Percentiles rank a stretch among this genome's conserved stretches.
Conservation (phyloP, 1,284 basidiomycete species). For the Peniophora sp. region DNA sequence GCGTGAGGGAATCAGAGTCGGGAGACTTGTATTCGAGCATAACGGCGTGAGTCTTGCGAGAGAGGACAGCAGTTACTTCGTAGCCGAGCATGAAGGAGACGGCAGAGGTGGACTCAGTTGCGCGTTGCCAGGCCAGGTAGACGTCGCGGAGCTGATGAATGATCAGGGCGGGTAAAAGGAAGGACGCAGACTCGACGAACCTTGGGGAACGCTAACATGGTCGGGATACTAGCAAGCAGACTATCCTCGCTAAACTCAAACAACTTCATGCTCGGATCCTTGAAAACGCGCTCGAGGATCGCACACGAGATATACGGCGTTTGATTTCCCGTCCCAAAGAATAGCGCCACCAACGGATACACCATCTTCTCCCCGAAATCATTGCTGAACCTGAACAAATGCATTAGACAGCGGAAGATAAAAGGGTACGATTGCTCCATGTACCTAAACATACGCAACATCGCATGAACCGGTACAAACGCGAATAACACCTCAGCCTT, state of each 20-base stretch:
- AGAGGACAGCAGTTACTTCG: conserved; percentile 31
- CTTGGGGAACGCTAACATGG: conserved; percentile 25
- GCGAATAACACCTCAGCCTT: conserved; percentile 48
- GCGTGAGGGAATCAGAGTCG: conserved; percentile 16
- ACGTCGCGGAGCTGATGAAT: conserved; percentile 37
- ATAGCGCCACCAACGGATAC: conserved; percentile 49
- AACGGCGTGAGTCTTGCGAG: conserved; percentile 7
- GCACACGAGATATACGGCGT: conserved; percentile 51
- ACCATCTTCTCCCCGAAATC: conserved; percentile 53
- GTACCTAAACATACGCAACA: conserved; percentile 48
- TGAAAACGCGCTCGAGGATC: conserved; percentile 50
- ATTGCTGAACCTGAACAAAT: conserved; percentile 37
- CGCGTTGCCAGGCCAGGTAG: conserved; percentile 38
- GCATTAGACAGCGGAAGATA: too few species aligned
- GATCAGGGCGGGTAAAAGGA: conserved; percentile 29
- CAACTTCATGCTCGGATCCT: conserved; percentile 48
- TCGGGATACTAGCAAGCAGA: conserved; percentile 23
- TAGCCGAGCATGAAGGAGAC: conserved; percentile 32
- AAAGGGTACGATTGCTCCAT: too few species aligned
- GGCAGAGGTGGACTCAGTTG: conserved; percentile 32
- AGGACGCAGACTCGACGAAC: conserved; percentile 24
- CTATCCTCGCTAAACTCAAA: conserved; percentile 25
- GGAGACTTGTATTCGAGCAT: conserved; percentile 18
- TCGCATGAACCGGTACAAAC: conserved; percentile 50
- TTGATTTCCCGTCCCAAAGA: conserved; percentile 56